phyloP scores from a whole-genome alignment of 139 green algal species.

The Chlorella vulgaris region DNA sequence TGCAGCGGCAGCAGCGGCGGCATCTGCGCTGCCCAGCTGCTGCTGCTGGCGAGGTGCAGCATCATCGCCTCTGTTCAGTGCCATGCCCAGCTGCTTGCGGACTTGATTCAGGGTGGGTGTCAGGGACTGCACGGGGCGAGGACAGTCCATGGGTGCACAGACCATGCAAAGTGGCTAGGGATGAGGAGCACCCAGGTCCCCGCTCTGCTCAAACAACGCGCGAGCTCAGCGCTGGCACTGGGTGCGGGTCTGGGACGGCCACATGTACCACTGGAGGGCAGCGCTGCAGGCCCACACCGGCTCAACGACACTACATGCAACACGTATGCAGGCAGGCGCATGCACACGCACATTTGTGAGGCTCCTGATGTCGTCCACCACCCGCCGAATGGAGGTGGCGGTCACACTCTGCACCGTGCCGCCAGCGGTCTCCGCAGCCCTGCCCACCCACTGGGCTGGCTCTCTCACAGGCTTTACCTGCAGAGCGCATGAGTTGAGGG shows the following conservation, averaged over 20 bases:
- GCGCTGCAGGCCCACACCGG: background rate
- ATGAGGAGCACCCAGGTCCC: background rate
- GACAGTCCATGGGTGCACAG: background rate
- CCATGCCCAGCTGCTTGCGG: constrained; percentile 7
- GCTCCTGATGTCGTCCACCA: constrained; percentile 26
- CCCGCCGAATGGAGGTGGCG: constrained; percentile 3
- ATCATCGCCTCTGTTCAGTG: background rate
- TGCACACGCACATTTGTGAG: background rate
- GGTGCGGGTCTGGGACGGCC: too few species aligned
- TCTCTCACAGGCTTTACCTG: background rate
- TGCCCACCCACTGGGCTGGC: constrained; percentile 22
- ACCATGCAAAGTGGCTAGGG: background rate
- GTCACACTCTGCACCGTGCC: constrained; percentile 23
- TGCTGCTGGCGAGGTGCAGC: background rate
- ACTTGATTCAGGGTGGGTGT: constrained; percentile 26
- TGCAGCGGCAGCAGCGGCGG: background rate
- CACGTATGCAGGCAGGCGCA: background rate
- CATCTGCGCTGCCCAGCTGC: too few species aligned
- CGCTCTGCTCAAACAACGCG: background rate
- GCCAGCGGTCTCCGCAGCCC: constrained; percentile 21
- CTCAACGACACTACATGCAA: background rate
- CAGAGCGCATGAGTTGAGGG: background rate
- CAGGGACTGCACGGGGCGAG: background rate
- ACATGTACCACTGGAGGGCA: too few species aligned
- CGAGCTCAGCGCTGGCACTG: background rate